Evolutionary conservation across 306 rosid species (phyloP).

Genomic region (Prunus dulcis): DNA sequence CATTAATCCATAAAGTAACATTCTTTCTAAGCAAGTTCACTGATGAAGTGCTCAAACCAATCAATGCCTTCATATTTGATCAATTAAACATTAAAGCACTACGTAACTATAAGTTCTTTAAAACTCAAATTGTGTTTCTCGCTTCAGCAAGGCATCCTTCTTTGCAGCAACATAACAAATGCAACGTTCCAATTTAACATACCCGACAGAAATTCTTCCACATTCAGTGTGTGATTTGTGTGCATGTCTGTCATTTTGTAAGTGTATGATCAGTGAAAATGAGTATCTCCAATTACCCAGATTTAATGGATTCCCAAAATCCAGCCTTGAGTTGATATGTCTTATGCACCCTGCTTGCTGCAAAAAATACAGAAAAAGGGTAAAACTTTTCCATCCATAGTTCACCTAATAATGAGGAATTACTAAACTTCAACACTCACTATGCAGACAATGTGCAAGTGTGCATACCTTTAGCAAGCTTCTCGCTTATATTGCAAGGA

Average conservation of each 20-base stretch:
- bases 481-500: slow-evolving; percentile 41
- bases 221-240: background rate
- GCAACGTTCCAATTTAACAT: background rate
- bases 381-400: background rate
- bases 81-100: background rate
- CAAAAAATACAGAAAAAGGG: slow-evolving; percentile 3
- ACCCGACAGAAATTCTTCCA: background rate
- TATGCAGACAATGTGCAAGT: background rate
- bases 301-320: slow-evolving; percentile 90
- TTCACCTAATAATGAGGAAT: background rate
- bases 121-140: background rate
- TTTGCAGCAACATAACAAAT: background rate
- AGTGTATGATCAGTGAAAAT: background rate
- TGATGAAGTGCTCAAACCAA: background rate
- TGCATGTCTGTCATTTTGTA: background rate
- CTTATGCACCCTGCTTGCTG: slow-evolving; percentile 55
- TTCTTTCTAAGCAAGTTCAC: background rate
- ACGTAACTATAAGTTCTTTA: background rate
- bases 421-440: background rate
- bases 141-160: background rate
- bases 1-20: background rate
- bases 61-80: background rate
- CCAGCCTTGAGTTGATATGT: slow-evolving; percentile 62
- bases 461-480: slow-evolving; percentile 30
- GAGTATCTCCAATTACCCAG: slow-evolving; percentile 58